Conservation (phyloP, 805 yeast genomes). For the Starmerella asiatica region DNA sequence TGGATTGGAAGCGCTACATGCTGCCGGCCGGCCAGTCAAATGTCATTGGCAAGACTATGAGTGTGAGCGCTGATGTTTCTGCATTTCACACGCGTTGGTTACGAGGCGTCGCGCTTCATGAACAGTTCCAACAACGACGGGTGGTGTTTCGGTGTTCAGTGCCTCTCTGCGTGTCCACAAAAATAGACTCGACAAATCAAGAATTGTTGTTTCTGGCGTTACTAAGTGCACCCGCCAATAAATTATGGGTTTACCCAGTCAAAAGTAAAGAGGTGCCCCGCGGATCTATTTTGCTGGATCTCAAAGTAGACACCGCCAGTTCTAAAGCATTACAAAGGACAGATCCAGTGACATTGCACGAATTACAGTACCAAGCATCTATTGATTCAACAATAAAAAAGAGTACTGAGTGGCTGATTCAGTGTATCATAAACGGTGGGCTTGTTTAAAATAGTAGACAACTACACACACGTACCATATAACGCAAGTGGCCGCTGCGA, state of each 20-base stretch:
- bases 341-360: constrained; percentile 7
- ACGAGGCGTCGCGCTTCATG: constrained; percentile 11
- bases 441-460: constrained; percentile 13
- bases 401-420: constrained; percentile 25
- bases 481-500: no score
- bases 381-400: constrained; percentile 12
- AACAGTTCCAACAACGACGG: constrained; percentile 22
- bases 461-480: no score
- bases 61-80: constrained; percentile 18
- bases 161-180: constrained; percentile 18
- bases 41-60: constrained; percentile 25
- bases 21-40: constrained; percentile 62
- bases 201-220: constrained; percentile 11
- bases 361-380: constrained; percentile 10
- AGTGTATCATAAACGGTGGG: constrained; percentile 24
- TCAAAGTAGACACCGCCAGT: neutral
- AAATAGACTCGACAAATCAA: neutral
- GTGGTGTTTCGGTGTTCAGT: constrained; percentile 10
- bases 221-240: constrained; percentile 9
- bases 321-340: neutral
- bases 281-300: constrained; percentile 18
- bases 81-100: constrained; percentile 20
- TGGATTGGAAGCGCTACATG: constrained; percentile 41
- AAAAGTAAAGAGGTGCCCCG: constrained; percentile 6
- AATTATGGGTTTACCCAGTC: constrained; percentile 5